Evolutionary conservation across 768 basidiomycete genomes (phyloP).

Genomic region (Russula virescens): DNA sequence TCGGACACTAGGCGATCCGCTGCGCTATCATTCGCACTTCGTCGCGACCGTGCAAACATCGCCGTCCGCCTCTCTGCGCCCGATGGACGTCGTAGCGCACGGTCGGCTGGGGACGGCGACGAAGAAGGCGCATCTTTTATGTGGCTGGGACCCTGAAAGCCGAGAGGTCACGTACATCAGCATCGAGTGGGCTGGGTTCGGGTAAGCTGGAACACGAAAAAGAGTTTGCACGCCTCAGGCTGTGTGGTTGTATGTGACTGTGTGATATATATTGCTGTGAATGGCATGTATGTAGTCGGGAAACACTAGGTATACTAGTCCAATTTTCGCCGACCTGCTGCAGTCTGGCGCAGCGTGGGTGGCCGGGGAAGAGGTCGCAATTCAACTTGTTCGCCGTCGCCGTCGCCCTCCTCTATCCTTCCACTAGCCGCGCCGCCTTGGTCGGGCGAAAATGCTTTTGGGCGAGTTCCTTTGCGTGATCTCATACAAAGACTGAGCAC

Average conservation of each 20-base stretch:
- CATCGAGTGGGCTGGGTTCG: slow-evolving; percentile 90
- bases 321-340: slow-evolving; percentile 13
- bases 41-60: slow-evolving; percentile 75
- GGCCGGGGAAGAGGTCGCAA: slow-evolving; percentile 21
- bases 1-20: slow-evolving; percentile 65
- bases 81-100: slow-evolving; percentile 94
- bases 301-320: slow-evolving; percentile 4
- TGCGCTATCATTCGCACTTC: slow-evolving; percentile 97
- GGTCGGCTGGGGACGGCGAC: slow-evolving; percentile 95
- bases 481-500: slow-evolving; percentile 50
- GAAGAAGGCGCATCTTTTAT: slow-evolving; percentile 91
- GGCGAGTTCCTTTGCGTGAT: slow-evolving; percentile 13
- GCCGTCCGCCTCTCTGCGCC: slow-evolving; percentile 51
- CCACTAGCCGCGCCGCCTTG: slow-evolving; percentile 46
- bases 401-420: slow-evolving; percentile 56
- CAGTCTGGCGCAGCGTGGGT: slow-evolving; percentile 11
- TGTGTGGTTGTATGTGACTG: neutral
- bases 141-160: slow-evolving; percentile 75
- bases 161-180: slow-evolving; percentile 66
- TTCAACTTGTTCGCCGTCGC: slow-evolving; percentile 32
- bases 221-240: neutral
- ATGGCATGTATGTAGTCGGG: neutral
- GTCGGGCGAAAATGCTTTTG: slow-evolving; percentile 23
- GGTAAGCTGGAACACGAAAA: slow-evolving; percentile 35
- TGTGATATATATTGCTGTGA: neutral